phyloP scores from a whole-genome alignment of 352 stramenopile species.

The Blastocystis sp. region DNA sequence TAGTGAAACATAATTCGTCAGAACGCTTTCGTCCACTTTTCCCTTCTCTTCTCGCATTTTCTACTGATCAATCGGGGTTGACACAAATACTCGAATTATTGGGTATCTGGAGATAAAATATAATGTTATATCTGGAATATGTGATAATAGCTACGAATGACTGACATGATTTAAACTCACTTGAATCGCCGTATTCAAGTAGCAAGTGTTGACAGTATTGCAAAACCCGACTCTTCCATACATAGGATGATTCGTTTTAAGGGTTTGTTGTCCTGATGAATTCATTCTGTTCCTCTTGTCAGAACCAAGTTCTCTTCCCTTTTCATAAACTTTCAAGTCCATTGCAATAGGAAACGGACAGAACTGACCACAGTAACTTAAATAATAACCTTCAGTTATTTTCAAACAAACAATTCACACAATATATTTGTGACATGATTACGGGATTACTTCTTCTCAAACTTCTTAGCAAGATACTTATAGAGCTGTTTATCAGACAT shows the following conservation, averaged over 20 bases:
- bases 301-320: too few species aligned
- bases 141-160: neutral
- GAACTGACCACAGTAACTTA: neutral
- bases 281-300: too few species aligned
- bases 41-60: neutral
- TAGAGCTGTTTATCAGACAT: constrained; percentile 59
- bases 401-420: neutral
- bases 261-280: too few species aligned
- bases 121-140: neutral
- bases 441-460: constrained; percentile 53
- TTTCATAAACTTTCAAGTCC: too few species aligned
- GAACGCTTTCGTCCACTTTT: neutral
- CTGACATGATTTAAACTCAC: neutral
- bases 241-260: neutral
- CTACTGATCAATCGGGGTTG: neutral
- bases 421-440: neutral
- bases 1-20: neutral
- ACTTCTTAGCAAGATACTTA: constrained; percentile 51
- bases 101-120: neutral
- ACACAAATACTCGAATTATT: neutral
- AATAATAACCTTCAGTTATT: neutral
- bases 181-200: constrained; percentile 18
- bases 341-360: too few species aligned
- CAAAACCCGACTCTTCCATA: neutral
- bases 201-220: constrained; percentile 1